Conservation (phyloP, 2,329 filamentous ascomycete genomes). For the Diaporthe ilicicola region DNA sequence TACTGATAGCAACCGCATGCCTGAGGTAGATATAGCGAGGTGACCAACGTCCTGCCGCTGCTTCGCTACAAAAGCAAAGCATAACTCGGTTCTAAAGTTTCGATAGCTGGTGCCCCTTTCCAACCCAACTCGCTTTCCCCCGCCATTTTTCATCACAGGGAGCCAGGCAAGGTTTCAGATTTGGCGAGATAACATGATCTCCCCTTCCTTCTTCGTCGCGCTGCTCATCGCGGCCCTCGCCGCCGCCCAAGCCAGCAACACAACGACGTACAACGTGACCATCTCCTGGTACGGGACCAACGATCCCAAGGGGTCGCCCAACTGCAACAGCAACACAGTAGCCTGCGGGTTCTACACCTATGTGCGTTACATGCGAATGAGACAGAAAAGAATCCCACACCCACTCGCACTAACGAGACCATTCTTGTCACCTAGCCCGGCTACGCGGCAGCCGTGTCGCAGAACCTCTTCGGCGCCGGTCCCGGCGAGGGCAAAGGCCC, state of each 20-base stretch:
- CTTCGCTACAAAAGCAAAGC: background rate
- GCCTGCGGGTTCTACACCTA: conserved; percentile 28
- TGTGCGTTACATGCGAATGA: background rate
- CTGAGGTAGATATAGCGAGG: background rate
- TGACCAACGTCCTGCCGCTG: background rate
- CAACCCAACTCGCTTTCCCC: background rate
- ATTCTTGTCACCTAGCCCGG: background rate
- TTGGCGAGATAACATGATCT: background rate
- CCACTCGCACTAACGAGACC: background rate
- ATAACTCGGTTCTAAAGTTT: background rate
- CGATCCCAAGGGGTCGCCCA: conserved; percentile 18
- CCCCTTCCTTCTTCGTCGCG: background rate
- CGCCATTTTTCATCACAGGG: background rate
- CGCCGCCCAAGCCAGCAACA: background rate
- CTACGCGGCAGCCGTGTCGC: conserved; percentile 21
- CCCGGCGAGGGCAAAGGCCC: conserved; percentile 14
- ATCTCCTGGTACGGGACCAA: conserved; percentile 28
- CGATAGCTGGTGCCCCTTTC: background rate
- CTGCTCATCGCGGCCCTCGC: background rate
- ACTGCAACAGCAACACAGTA: conserved; percentile 26
- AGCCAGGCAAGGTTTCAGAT: background rate
- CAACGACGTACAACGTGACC: conserved; percentile 18
- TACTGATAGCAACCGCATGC: background rate
- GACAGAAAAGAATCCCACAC: background rate
- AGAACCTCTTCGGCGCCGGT: conserved; percentile 22